Conservation (phyloP, 2,329 filamentous ascomycete species). For the Aureobasidium lini region DNA sequence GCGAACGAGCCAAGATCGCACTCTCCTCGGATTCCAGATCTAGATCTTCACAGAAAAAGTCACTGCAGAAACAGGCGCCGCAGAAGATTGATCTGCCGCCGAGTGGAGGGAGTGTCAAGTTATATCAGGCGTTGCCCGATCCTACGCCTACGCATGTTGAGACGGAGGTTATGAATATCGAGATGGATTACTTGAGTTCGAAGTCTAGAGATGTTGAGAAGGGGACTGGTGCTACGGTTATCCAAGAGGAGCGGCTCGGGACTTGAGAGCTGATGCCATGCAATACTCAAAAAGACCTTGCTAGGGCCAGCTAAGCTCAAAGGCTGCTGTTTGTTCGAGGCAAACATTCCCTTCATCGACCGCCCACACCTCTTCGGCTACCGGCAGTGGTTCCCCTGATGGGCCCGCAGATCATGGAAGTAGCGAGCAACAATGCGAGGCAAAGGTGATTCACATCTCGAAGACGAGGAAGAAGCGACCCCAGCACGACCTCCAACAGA, state of each 20-base stretch:
- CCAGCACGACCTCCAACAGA: no score
- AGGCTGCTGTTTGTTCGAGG: no score
- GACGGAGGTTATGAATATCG: background rate
- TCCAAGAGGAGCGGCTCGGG: background rate
- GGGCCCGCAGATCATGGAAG: no score
- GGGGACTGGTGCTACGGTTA: background rate
- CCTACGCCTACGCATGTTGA: background rate
- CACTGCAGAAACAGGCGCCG: background rate
- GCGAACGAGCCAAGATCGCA: background rate
- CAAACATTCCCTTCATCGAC: no score
- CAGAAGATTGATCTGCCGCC: background rate
- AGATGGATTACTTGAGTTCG: slow-evolving; percentile 1
- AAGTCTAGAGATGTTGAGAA: background rate
- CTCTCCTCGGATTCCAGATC: background rate
- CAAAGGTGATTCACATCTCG: no score
- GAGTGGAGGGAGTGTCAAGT: background rate
- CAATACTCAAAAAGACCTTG: no score
- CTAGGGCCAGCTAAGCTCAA: no score
- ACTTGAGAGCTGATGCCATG: background rate
- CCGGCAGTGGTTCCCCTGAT: no score
- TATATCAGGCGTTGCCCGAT: slow-evolving; percentile 1
- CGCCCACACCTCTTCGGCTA: no score
- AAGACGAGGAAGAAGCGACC: no score
- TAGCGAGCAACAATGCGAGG: no score
- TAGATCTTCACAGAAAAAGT: background rate